Conservation (phyloP, 2,329 filamentous ascomycete species). For the Trichoderma brevicompactum region DNA sequence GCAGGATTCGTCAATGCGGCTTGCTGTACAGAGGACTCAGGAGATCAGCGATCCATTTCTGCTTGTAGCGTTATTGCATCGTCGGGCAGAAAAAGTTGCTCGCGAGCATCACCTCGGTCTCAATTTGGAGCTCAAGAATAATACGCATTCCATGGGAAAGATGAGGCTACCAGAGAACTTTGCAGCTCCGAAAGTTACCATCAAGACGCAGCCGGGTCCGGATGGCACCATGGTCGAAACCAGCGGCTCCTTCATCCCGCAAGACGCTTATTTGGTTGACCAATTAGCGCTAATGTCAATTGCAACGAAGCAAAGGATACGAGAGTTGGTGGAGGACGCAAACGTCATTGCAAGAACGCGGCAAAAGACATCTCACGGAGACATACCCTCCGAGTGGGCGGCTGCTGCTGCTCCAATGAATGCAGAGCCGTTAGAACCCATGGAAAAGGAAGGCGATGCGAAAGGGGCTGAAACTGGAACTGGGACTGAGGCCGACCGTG, state of each 20-base stretch:
- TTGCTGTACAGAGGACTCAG: slow-evolving; percentile 64
- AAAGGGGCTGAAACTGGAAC: slow-evolving; percentile 42
- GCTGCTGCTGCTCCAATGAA: slow-evolving; percentile 66
- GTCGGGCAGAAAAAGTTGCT: slow-evolving; percentile 61
- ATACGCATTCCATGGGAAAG: slow-evolving; percentile 50
- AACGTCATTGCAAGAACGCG: slow-evolving; percentile 71
- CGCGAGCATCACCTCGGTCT: slow-evolving; percentile 61
- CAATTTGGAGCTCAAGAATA: slow-evolving; percentile 59
- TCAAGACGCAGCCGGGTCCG: slow-evolving; percentile 59
- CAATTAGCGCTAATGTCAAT: slow-evolving; percentile 83
- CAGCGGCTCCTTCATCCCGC: slow-evolving; percentile 71
- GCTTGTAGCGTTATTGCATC: slow-evolving; percentile 63
- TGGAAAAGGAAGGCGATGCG: slow-evolving; percentile 38
- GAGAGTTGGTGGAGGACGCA: slow-evolving; percentile 77
- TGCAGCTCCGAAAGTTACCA: slow-evolving; percentile 57
- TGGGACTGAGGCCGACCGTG: slow-evolving; percentile 58
- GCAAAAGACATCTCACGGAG: slow-evolving; percentile 77
- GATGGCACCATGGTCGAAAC: slow-evolving; percentile 67
- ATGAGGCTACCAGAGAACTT: slow-evolving; percentile 56
- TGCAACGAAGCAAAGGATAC: slow-evolving; percentile 77
- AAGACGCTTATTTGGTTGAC: slow-evolving; percentile 76
- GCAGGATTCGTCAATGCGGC: slow-evolving; percentile 65
- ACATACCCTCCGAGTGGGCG: slow-evolving; percentile 75
- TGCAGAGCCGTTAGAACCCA: slow-evolving; percentile 44
- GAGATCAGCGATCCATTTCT: slow-evolving; percentile 78